Evolutionary conservation across 2,329 filamentous ascomycete genomes (phyloP).

Genomic region (Cladosporium sp.): DNA sequence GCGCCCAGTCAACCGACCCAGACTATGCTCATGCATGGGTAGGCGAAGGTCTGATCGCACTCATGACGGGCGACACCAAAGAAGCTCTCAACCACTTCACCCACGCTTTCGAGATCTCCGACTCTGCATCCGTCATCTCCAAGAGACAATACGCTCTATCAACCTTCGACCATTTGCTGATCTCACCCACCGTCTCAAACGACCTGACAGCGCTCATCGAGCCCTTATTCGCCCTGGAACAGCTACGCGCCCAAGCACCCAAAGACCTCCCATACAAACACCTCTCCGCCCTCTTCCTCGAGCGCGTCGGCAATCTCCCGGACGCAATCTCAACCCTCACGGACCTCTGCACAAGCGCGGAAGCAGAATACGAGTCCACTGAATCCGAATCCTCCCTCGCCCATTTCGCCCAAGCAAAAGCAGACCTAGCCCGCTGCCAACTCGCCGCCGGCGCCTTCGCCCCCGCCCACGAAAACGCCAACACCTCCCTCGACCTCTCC

Average conservation of each 20-base stretch:
- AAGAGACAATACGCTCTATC: slow-evolving; percentile 76
- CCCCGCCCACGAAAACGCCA: slow-evolving; percentile 71
- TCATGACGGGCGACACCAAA: slow-evolving; percentile 65
- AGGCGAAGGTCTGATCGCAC: slow-evolving; percentile 81
- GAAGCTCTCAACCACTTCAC: slow-evolving; percentile 84
- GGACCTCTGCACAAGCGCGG: slow-evolving; percentile 62
- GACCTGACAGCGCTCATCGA: slow-evolving; percentile 64
- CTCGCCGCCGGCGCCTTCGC: slow-evolving; percentile 63
- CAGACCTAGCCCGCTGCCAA: slow-evolving; percentile 79
- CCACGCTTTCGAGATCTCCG: slow-evolving; percentile 89
- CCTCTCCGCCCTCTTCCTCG: slow-evolving; percentile 72
- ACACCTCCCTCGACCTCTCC: slow-evolving; percentile 73
- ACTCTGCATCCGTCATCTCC: slow-evolving; percentile 66
- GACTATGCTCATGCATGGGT: slow-evolving; percentile 93
- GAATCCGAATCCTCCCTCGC: slow-evolving; percentile 71
- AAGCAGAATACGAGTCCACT: slow-evolving; percentile 76
- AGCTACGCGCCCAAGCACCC: slow-evolving; percentile 68
- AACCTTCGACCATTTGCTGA: slow-evolving; percentile 74
- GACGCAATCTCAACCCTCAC: slow-evolving; percentile 62
- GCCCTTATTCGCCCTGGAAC: slow-evolving; percentile 81
- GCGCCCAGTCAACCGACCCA: slow-evolving; percentile 89
- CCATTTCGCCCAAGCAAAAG: slow-evolving; percentile 74
- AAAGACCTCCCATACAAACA: slow-evolving; percentile 70
- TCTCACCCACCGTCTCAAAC: slow-evolving; percentile 48
- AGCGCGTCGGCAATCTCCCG: slow-evolving; percentile 66